Conservation (phyloP, 108 stramenopile genomes). For the Mediolabrus comicus region DNA sequence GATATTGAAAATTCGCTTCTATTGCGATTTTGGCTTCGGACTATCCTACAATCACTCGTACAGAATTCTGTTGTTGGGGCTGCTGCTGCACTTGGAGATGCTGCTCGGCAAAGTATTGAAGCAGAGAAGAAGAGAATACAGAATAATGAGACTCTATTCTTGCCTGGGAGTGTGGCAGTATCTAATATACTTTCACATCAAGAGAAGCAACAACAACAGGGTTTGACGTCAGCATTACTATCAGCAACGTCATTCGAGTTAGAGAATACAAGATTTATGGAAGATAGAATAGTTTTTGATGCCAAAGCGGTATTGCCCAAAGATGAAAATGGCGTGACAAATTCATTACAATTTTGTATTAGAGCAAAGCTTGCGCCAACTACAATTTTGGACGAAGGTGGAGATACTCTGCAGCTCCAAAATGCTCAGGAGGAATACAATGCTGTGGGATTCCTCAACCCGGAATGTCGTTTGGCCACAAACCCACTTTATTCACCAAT, state of each 20-base stretch:
- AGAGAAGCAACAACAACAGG: neutral
- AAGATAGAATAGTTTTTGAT: neutral
- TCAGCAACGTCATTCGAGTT: slow-evolving; percentile 14
- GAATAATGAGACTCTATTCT: neutral
- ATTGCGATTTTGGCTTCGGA: slow-evolving; percentile 1
- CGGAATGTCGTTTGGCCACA: slow-evolving; percentile 9
- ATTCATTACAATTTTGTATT: slow-evolving; percentile 1
- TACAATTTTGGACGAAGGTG: neutral
- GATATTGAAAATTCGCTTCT: neutral
- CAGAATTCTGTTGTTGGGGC: slow-evolving; percentile 14
- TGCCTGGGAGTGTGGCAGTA: neutral
- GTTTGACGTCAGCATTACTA: neutral
- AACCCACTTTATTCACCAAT: neutral
- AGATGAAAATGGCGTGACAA: neutral
- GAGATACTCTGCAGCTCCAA: neutral
- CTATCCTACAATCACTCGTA: slow-evolving; percentile 4
- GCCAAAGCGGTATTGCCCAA: slow-evolving; percentile 1
- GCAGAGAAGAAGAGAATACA: neutral
- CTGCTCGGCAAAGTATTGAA: neutral
- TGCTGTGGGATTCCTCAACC: slow-evolving; percentile 1
- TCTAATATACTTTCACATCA: neutral
- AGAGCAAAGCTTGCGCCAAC: slow-evolving; percentile 13
- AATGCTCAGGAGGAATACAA: neutral
- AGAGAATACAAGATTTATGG: neutral
- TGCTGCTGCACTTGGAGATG: slow-evolving; percentile 9